Percentiles rank a stretch among this genome's conserved stretches.
Conservation (phyloP, 73 alveolate genomes). For the Stentor coeruleus region DNA sequence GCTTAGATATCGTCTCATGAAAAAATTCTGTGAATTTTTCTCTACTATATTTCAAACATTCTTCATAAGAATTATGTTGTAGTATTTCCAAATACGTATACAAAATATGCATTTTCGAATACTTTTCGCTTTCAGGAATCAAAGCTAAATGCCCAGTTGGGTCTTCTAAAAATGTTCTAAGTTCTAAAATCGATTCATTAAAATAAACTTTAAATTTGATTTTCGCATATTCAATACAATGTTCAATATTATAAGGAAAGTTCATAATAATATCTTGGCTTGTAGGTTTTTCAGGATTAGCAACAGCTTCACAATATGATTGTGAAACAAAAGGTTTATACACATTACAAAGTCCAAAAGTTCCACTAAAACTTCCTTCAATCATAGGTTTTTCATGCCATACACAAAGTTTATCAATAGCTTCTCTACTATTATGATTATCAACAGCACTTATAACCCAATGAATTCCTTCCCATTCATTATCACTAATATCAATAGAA, state of each 20-base stretch:
- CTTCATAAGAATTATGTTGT: constrained; percentile 60
- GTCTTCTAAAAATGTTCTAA: constrained; percentile 59
- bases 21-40: constrained; percentile 57
- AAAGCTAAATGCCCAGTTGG: constrained; percentile 60
- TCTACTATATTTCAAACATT: constrained; percentile 73
- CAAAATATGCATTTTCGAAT: constrained; percentile 42
- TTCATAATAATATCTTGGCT: constrained; percentile 93
- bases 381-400: constrained; percentile 86
- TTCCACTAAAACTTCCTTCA: constrained; percentile 94
- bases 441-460: constrained; percentile 93
- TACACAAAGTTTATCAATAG: constrained; percentile 90
- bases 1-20: constrained; percentile 57
- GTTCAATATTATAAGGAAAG: constrained; percentile 96
- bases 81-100: constrained; percentile 63
- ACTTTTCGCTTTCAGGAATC: constrained; percentile 66
- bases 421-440: constrained; percentile 88
- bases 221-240: constrained; percentile 97
- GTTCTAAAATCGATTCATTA: constrained; percentile 65
- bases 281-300: constrained; percentile 94
- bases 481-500: constrained; percentile 76
- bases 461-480: constrained; percentile 89
- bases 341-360: constrained; percentile 88
- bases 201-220: constrained; percentile 84
- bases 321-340: constrained; percentile 85
- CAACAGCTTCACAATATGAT: constrained; percentile 90